These are phyloP conservation scores for Aureobasidium pullulans DNA, from an alignment of 2,329 filamentous ascomycete species.

Conservation along the genomic window DNA sequence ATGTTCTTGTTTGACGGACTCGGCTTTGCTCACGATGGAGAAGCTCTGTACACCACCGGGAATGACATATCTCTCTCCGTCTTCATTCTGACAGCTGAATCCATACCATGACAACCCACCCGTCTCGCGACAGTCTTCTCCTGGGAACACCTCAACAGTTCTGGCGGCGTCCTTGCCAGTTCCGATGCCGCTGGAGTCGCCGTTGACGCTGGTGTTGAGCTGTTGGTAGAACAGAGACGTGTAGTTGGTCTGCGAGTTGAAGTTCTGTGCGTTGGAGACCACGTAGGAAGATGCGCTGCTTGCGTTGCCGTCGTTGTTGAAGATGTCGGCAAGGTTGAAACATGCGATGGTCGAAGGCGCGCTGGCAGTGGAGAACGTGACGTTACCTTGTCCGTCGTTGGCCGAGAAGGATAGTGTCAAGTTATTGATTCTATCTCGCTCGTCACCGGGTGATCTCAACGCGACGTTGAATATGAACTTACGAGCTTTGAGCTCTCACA, in stretches of 20 bases:
- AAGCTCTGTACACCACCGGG: not conserved
- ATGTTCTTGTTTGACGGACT: not conserved
- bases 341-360: not conserved
- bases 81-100: not conserved
- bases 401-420: not conserved
- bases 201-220: not conserved
- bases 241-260: not conserved
- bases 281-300: not conserved
- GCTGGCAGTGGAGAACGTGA: not conserved
- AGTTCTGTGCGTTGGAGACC: not conserved
- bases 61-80: not conserved
- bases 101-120: not conserved
- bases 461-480: not conserved
- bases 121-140: not conserved
- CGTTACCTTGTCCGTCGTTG: not conserved
- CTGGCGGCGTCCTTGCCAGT: not conserved
- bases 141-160: not conserved
- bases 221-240: not conserved
- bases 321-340: not conserved
- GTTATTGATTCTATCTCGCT: not conserved
- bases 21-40: not conserved
- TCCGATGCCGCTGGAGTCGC: not conserved
- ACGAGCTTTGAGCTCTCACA: not conserved
- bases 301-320: not conserved
- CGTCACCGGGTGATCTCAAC: not conserved